phyloP scores from a whole-genome alignment of 192 early-diverging fungal genomes.

The Pilobolus umbonatus region DNA sequence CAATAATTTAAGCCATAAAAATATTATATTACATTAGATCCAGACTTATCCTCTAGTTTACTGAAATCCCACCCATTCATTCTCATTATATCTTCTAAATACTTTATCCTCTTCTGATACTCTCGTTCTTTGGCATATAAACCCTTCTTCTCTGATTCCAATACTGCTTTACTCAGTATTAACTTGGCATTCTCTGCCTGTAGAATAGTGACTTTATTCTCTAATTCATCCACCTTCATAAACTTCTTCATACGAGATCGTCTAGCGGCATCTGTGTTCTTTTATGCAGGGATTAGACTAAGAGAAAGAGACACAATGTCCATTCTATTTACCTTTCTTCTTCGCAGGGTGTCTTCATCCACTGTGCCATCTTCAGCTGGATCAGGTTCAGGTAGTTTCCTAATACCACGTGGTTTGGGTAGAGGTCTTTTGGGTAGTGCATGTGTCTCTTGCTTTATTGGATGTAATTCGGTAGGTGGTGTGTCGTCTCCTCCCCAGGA shows the following conservation, averaged over 20 bases:
- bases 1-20: too few relatives aligned
- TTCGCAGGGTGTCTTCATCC: conserved; percentile 31
- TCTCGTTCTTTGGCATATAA: conserved; percentile 24
- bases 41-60: too few relatives aligned
- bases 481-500: conserved; percentile 34
- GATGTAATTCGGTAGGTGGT: conserved; percentile 23
- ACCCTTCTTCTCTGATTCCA: conserved; percentile 30
- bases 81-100: conserved; percentile 23
- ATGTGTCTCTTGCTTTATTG: conserved; percentile 10
- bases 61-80: conserved; percentile 3
- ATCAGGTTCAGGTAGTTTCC: conserved; percentile 27
- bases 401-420: conserved; percentile 33
- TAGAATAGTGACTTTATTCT: conserved; percentile 69
- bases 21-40: too few relatives aligned
- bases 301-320: not conserved
- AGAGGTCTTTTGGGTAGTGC: conserved; percentile 12
- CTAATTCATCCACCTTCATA: conserved; percentile 73
- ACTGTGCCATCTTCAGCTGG: conserved; percentile 24
- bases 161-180: conserved; percentile 27
- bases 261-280: conserved; percentile 91
- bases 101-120: conserved; percentile 27
- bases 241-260: conserved; percentile 83
- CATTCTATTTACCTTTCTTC: conserved; percentile 22
- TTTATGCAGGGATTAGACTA: not conserved
- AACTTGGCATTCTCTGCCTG: conserved; percentile 72